Base-by-base conservation (phyloP, 2,329 filamentous ascomycete genomes). In the Rhynchosporium agropyri region DNA sequence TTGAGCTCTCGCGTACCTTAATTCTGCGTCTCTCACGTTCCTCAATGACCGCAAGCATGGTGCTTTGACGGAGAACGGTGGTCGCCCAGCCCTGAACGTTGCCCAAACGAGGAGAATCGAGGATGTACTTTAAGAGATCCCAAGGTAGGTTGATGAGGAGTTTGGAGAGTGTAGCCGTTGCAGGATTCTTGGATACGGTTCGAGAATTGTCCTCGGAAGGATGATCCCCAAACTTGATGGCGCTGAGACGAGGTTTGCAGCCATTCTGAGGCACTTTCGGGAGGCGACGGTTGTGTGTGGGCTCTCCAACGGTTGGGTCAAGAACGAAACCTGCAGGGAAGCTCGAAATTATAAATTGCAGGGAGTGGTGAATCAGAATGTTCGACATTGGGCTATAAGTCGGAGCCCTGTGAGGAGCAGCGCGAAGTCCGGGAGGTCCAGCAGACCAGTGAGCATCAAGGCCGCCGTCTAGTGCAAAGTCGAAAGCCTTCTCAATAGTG, bases 131-230 rank as follows among this genome's bases (percentile, higher is more conserved):
- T 29, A 93, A 78, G 33, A 88, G 78, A 13, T 82, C 78, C 68
- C 89, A 90, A 0, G 90, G 90, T 5, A 92, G 77, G 46, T 90
- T 90, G 58, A 91, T 77, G 2, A 93, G 78, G 28, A 91, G 78
- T 33, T 83, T 86, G 0, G 90, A 92, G 4, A 92, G 76, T 0
- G 82, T 75, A 36, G 80, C 66, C 20, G 72, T 70, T 53, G 73
- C 72, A 26, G 74, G 70, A 40, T 74, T 72, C 28, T 71, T 70
- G 13, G 69, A 68, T 10, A 69, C 63, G 9, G 66, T 58, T 63
- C 65, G 77, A 56, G 69, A 69, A 36, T 72, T 69, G 10, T 79
- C 76, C 40, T 80, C 76, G 31, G 77, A 77, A n/a, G 69, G 62
- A 57, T 74, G 71, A 67, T 91, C 88, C n/a, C 89, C 89, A 70